Percentiles rank a stretch among this genome's conserved stretches.
Conservation (phyloP, 208 protist genomes). For the Leptomonas pyrrhocoris region DNA sequence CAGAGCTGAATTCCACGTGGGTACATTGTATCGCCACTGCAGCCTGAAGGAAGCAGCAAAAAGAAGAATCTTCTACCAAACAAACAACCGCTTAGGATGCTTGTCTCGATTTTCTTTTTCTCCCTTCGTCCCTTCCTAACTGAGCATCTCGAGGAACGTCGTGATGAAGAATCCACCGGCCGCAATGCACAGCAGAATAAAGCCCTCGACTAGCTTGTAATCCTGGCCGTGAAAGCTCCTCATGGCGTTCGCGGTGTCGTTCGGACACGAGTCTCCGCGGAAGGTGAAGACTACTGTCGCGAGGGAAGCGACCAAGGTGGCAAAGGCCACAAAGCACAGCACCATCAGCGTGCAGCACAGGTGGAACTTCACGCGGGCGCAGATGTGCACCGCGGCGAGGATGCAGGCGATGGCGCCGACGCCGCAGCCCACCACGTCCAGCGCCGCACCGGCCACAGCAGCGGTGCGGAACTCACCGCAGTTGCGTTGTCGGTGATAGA, state of each 20-base stretch:
- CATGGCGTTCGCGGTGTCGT: background rate
- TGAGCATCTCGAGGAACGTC: slow-evolving; percentile 27
- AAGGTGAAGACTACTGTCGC: slow-evolving; percentile 16
- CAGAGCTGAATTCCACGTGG: no score
- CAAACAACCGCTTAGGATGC: no score
- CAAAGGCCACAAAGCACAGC: slow-evolving; percentile 21
- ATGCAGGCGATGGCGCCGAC: slow-evolving; percentile 13
- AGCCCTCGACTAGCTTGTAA: slow-evolving; percentile 44
- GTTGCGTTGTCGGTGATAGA: slow-evolving; percentile 5
- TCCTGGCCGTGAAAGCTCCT: slow-evolving; percentile 10
- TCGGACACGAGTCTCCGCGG: slow-evolving; percentile 10
- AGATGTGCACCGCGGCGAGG: slow-evolving; percentile 22
- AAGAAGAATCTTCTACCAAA: background rate
- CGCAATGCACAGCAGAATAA: slow-evolving; percentile 32
- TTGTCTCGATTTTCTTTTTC: no score
- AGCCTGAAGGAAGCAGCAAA: background rate
- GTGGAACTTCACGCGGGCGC: slow-evolving; percentile 15
- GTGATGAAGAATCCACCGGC: slow-evolving; percentile 37
- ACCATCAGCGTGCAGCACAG: slow-evolving; percentile 34
- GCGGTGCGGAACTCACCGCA: slow-evolving; percentile 6
- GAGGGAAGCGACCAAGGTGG: slow-evolving; percentile 13
- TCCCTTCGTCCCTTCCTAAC: background rate
- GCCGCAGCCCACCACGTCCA: slow-evolving; percentile 23
- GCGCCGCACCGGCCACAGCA: slow-evolving; percentile 5
- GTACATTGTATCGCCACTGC: no score